These are phyloP conservation scores for Plenodomus biglobosus DNA, from an alignment of 2,329 filamentous ascomycete genomes.

Conservation along the genomic window DNA sequence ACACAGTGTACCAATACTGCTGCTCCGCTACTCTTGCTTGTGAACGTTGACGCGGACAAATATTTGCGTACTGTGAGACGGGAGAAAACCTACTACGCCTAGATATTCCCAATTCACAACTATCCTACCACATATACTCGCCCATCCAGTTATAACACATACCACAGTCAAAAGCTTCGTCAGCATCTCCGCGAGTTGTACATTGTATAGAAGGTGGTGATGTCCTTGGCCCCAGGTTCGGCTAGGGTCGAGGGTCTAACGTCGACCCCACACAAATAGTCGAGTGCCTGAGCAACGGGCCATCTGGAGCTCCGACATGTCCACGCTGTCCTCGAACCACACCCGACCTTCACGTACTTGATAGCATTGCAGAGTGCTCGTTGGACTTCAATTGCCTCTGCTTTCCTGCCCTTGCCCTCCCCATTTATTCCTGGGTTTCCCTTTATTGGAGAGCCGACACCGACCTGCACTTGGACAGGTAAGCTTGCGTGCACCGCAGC, in stretches of 20 bases:
- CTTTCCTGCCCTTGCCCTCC: slow-evolving; percentile 1
- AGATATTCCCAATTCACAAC: too few relatives aligned
- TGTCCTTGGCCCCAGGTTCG: not conserved
- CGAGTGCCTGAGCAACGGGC: not conserved
- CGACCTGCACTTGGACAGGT: slow-evolving; percentile 14
- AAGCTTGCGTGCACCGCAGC: slow-evolving; percentile 8
- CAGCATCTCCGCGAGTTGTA: too few relatives aligned
- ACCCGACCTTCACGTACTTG: not conserved
- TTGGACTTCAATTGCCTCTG: slow-evolving; percentile 11
- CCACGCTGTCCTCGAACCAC: not conserved
- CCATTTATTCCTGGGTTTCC: slow-evolving; percentile 3
- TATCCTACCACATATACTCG: too few relatives aligned
- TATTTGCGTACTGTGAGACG: too few relatives aligned
- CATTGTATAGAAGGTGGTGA: not conserved
- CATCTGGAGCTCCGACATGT: not conserved
- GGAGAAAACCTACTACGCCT: too few relatives aligned
- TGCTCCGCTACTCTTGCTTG: too few relatives aligned
- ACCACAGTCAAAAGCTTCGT: too few relatives aligned
- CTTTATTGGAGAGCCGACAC: slow-evolving; percentile 4
- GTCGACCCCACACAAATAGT: not conserved
- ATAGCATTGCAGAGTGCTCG: not conserved
- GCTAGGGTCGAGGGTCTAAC: not conserved
- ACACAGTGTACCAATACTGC: too few relatives aligned
- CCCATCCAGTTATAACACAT: too few relatives aligned
- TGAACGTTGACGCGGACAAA: too few relatives aligned